Evolutionary conservation across 78 protist species (phyloP).

Genomic region (Speleostelium caveatum): DNA sequence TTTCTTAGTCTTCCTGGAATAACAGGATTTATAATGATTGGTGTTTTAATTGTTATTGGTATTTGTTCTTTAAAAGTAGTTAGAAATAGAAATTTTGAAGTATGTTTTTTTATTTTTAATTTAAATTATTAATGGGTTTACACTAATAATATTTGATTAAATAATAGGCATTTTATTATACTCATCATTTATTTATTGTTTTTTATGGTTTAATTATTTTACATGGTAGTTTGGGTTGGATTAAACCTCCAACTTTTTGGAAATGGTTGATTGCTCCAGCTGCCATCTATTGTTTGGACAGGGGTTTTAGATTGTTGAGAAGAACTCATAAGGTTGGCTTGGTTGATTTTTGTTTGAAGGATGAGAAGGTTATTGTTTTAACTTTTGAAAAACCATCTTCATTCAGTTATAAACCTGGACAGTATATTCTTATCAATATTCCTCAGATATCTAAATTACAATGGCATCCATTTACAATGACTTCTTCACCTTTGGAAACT

Average conservation of each 20-base stretch:
- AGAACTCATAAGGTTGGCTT: conserved; percentile 5
- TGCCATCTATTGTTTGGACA: conserved; percentile 81
- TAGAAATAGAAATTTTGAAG: conserved; percentile 31
- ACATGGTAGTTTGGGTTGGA: conserved; percentile 45
- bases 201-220: conserved; percentile 12
- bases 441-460: conserved; percentile 82
- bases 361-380: conserved; percentile 13
- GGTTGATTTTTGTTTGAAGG: not conserved
- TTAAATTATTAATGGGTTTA: not conserved
- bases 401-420: conserved; percentile 87
- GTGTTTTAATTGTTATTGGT: not conserved
- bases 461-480: conserved; percentile 96
- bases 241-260: conserved; percentile 76
- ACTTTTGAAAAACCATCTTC: conserved; percentile 31
- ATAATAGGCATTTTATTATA: conserved; percentile 41
- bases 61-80: not conserved
- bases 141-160: not conserved
- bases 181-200: conserved; percentile 33
- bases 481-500: conserved; percentile 88
- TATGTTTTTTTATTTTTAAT: too few relatives aligned
- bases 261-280: conserved; percentile 85
- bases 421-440: conserved; percentile 85
- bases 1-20: conserved; percentile 34
- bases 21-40: conserved; percentile 31
- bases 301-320: conserved; percentile 29